Base-by-base conservation (phyloP, 2,329 filamentous ascomycete species). In the Xylaria sp. region DNA sequence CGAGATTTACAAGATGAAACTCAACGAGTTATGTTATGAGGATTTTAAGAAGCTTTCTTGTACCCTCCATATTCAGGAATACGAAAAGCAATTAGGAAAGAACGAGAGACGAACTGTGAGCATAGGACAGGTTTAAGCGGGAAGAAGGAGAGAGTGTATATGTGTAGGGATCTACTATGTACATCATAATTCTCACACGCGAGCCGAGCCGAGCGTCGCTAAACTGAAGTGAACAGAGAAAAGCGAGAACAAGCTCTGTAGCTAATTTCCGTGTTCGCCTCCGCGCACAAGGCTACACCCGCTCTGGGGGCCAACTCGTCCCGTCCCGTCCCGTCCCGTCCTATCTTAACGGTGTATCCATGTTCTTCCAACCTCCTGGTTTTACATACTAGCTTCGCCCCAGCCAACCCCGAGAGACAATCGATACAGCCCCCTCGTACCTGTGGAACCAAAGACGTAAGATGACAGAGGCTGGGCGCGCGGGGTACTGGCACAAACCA, bases 381-480 rank as follows among this genome's bases (percentile, higher is more conserved):
- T 36, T 28, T 38, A 56, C 31, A 13, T 56, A 10, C 40, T 49
- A 23, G 33, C 40, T 15, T 23, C 38, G 33, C n/a, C 15, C 33
- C 38, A 49, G 36, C 31, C 49, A 7, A 23, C 31, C 17, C 17
- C 6, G 10, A 36, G 61, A 38, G 38, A 26, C 46, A 59, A 51
- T 33, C 51, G 40, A 53, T 11, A 23, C 13, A 53, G 15, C 4
- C 44, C 51, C 42, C 62, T 66, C 53, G n/a, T 26, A 68, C 63
- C 20, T 58, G 66, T 68, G 63, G 17, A n/a, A 68, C 63, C 26
- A 6, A 38, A 20, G 44, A 40, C 28, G 63, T 63, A 54, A 49
- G 54, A 66, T 59, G 36, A 49, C 51, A 49, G 63, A 38, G 63
- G 53, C 59, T 59, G 62, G 64, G 48, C 40, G 51, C 31, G 59